Evolutionary conservation across 192 early-diverging fungal species (phyloP), one percentile per base, ranked within the genome.

Genomic region (Cetraspora pellucida): DNA sequence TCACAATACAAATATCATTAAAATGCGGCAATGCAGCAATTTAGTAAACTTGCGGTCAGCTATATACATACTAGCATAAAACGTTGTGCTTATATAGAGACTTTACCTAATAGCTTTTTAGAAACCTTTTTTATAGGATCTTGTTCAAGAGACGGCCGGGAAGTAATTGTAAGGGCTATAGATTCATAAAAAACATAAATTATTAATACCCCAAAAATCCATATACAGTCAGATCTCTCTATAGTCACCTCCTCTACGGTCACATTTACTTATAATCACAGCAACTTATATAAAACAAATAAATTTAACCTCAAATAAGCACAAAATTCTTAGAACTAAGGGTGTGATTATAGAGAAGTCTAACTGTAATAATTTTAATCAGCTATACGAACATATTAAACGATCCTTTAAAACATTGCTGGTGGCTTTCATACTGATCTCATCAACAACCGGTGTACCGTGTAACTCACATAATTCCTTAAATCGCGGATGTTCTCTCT

Each of bases 401-500:
- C 84, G 80, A 77, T 85, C 84, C 57, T 82, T 85, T 13, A 85
- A 25, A 19, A 83, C 46, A 11, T 77, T 79, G 52, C 84, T 85
- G 10, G 80, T 78, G 2, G 82, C 78, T 54, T 83, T 81, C 3
- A 72, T 54, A 21, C 30, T 78, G 13, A 75, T 72, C 1, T 81
- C 81, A 43, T 82, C 77, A 17, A 73, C 68, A 49, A 77, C 72
- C 3, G 84, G 84, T 17, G 69, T 77, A 25, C 80, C 84, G 37
- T 85, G 80, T 9, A 83, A 45, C 80, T 86, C 64, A 68, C 88
- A 89, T 16, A 89, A 67, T 52, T 84, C 76, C 16, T 74, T 77
- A 69, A 84, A 89, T 28, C 88, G 79, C 17, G 88, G 88, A 72
- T 89, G 85, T 10, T 78, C 21, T 19, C 69, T 57, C 28, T 76